Evolutionary conservation across 805 yeast species (phyloP).

Genomic region (Saccharomycopsis babjevae): DNA sequence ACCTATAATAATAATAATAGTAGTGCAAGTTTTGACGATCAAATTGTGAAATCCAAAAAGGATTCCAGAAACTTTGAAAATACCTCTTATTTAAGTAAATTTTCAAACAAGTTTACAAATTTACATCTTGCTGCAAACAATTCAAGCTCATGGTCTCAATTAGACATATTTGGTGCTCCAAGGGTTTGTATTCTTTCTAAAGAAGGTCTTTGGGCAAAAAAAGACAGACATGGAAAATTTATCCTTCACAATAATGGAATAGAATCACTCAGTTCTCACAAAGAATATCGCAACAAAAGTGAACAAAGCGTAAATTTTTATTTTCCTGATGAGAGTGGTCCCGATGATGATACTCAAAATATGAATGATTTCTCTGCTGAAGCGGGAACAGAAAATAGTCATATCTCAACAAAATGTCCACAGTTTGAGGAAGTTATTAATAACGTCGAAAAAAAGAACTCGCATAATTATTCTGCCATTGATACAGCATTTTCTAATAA

Average conservation of each 20-base stretch:
- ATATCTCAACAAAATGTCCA: not conserved
- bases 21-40: not conserved
- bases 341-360: not conserved
- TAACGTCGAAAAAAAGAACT: not conserved
- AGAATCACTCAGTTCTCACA: not conserved
- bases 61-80: constrained; percentile 8
- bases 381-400: not conserved
- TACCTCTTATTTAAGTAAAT: constrained; percentile 2
- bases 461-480: not conserved
- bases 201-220: not conserved
- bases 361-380: not conserved
- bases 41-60: not conserved
- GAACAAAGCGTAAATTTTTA: not conserved
- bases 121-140: not conserved
- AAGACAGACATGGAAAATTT: not conserved
- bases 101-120: not conserved
- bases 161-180: not conserved
- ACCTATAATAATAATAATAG: not conserved
- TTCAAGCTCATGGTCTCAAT: not conserved
- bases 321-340: constrained; percentile 2
- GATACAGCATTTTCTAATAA: not conserved
- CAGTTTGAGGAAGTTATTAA: not conserved
- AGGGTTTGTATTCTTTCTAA: not conserved
- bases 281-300: not conserved
- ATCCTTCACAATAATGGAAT: not conserved